Base-by-base conservation (phyloP, 179 eudicot genomes). In the Actinidia arguta region DNA sequence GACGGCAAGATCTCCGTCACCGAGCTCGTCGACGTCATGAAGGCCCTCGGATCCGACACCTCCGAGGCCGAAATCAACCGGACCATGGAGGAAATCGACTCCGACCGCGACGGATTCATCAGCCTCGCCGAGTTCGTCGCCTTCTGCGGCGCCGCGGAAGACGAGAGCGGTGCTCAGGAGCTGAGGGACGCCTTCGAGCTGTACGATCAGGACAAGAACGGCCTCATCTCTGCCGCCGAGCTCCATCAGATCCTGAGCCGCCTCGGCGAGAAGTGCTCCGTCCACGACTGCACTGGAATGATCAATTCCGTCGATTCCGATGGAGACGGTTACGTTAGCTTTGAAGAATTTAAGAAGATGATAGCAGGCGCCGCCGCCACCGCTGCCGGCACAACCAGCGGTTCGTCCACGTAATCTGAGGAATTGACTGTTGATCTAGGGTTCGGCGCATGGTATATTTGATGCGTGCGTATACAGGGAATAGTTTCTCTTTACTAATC, bases 321-420 rank as follows among this genome's bases (percentile, higher is more conserved):
- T 73, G 91, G 95, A 9, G 98, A 95, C 47, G 98, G 98, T 0
- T 88, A 46, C 82, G 96, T 95, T n/a, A 85, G 78, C 80, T 95
- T 94, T 58, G 95, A 85, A 3, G 98, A 95, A 88, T 94, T 95
- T 44, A 89, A 90, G 82, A 87, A 73, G 85, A 95, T 95, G 98
- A 95, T 95, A 93, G 85, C 84, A 3, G 85, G 55, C 18, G 54
- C 44, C 18, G 20, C 4, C 18, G 20, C 75, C 42, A 39, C 18
- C 76, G 31, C 8, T 31, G 27, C 11, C 61, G 56, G 47, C 8
- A 8, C 4, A 17, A n/a, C 6, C 4, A 64, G 18, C 42, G 54
- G 68, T 68, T 47, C 46, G 8, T 36, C 46, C 22, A 52, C 17
- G 16, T 75, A 56, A 51, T 75, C 25, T 8, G 62, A 13, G 46